Base-by-base conservation (phyloP, 306 rosid species). In the Citrullus mucosospermus region DNA sequence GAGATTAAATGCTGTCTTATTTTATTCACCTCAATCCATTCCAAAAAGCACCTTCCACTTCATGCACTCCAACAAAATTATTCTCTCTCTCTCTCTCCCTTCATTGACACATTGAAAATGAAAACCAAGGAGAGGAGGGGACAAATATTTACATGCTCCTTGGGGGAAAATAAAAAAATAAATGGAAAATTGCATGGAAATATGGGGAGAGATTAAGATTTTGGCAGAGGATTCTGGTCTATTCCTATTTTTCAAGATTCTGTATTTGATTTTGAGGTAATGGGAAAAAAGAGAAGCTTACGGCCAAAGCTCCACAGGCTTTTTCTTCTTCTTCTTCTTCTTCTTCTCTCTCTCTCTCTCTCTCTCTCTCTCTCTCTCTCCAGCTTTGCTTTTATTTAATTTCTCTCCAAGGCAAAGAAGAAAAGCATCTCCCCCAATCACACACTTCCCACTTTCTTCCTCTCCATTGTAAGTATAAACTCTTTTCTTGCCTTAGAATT, bases 401-500 rank as follows among this genome's bases (percentile, higher is more conserved):
- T 84, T 80, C 78, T 84, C 78, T 71, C 81, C 83, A 84, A 88
- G 84, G 84, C 84, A 86, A 83, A 84, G 71, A 92, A 90, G 92
- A 89, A 91, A 92, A 85, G 93, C 96, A 88, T 91, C 87, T 85
- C 56, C 30, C 65, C 82, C 72, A 77, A 79, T 85, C 84, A 4
- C 88, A 80, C 78, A 78, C 81, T 79, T 65, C 88, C 81, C 30
- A 83, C 82, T 66, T 53, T 80, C 65, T 87, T 90, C 90, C 87
- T 89, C 87, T 88, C 88, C 86, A 89, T 89, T 85, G 89, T 79
- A 95, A 95, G 96, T 82, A 88, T 87, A 71, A 86, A 84, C 85
- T 39, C 87, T 87, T 92, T 87, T 86, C 91, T 85, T 92, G 85
- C 79, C 88, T 88, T 85, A 68, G 78, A 82, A 81, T 87, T 81